phyloP scores from a whole-genome alignment of 306 rosid genomes.

The Prunus mongolica region DNA sequence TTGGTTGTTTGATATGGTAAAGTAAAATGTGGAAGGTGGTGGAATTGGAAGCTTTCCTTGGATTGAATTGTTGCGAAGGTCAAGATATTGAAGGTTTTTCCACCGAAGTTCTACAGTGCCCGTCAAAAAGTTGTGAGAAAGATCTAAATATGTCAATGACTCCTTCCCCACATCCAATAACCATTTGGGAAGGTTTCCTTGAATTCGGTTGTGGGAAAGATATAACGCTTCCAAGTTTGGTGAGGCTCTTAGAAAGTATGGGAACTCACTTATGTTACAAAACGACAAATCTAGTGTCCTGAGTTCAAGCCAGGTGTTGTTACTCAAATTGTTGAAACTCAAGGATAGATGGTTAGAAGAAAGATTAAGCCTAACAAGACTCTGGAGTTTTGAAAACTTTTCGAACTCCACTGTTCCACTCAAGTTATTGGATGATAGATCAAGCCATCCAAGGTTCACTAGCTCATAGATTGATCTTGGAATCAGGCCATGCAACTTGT shows the following conservation, averaged over 20 bases:
- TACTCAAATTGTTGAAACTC: no score
- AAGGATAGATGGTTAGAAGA: background rate
- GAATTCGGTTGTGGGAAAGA: no score
- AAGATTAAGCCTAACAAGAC: background rate
- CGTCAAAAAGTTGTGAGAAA: background rate
- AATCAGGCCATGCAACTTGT: background rate
- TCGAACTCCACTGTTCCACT: background rate
- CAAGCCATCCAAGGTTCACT: background rate
- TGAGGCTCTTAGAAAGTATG: background rate
- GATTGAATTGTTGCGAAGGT: background rate
- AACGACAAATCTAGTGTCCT: background rate
- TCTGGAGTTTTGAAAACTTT: background rate
- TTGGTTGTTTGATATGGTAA: background rate
- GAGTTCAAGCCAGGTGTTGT: no score
- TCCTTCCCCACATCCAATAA: background rate
- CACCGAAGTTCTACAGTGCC: no score
- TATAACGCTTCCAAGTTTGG: no score
- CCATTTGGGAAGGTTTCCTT: background rate
- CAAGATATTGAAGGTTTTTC: background rate
- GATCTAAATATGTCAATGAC: background rate
- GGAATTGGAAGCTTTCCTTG: no score
- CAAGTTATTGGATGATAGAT: conserved; percentile 11
- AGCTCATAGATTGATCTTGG: background rate
- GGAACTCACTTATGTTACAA: conserved; percentile 7
- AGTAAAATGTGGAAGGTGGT: no score